Percentiles rank a stretch among this genome's conserved stretches.
Conservation (phyloP, 805 yeast genomes). For the Candida coleopterorum region DNA sequence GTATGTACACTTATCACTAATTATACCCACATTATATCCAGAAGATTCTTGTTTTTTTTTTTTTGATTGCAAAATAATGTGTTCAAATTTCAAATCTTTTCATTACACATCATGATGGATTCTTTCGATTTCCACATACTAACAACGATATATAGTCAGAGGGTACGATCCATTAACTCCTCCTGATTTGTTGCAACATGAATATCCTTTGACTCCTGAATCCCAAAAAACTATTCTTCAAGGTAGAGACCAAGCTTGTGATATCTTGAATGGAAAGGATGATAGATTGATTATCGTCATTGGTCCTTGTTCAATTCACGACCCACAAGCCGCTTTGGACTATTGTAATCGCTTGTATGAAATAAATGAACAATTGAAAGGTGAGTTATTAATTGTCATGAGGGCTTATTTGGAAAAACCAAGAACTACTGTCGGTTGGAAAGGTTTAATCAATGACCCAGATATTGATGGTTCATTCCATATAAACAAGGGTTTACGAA, state of each 20-base stretch:
- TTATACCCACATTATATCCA: too few relatives aligned
- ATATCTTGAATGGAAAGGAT: conserved; percentile 73
- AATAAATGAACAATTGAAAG: conserved; percentile 56
- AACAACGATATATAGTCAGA: conserved; percentile 28
- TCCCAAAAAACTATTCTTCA: conserved; percentile 60
- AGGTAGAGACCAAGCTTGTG: conserved; percentile 73
- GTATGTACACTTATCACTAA: too few relatives aligned
- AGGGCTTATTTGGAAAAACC: conserved; percentile 98
- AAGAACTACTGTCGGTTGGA: conserved; percentile 99
- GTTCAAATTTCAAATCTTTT: too few relatives aligned
- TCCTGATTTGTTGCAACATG: conserved; percentile 88
- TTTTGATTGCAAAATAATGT: conserved; percentile 1
- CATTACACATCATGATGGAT: too few relatives aligned
- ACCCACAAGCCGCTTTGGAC: conserved; percentile 86
- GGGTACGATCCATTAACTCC: conserved; percentile 97
- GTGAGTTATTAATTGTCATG: conserved; percentile 85
- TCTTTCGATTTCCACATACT: conserved; percentile 9
- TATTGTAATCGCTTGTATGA: conserved; percentile 66
- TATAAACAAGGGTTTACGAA: conserved; percentile 89
- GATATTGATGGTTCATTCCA: conserved; percentile 90
- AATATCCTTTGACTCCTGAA: conserved; percentile 60
- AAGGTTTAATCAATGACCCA: conserved; percentile 96
- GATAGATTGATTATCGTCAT: conserved; percentile 86
- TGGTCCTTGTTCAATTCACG: conserved; percentile 98
- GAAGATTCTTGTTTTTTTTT: too few relatives aligned